phyloP scores from a whole-genome alignment of 78 protist species.

The Parvularia atlantis region DNA sequence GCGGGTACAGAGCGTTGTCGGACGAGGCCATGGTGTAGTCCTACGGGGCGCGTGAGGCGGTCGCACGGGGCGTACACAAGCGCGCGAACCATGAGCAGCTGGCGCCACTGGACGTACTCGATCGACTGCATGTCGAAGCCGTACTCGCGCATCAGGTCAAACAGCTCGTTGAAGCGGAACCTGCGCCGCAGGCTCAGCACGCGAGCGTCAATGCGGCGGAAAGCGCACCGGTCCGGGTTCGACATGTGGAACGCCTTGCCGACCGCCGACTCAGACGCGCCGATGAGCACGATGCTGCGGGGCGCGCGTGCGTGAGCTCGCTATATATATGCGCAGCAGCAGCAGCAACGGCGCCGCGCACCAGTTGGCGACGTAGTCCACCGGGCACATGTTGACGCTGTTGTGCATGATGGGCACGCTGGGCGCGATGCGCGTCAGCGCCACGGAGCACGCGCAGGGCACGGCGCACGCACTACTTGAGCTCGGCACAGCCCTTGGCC shows the following conservation, averaged over 20 bases:
- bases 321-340: too few relatives aligned
- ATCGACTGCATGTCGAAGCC: not conserved
- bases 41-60: too few relatives aligned
- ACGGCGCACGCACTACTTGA: too few relatives aligned
- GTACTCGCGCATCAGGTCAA: not conserved
- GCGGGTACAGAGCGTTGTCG: slow-evolving; percentile 25
- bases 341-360: too few relatives aligned
- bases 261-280: not conserved
- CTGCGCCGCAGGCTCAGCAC: too few relatives aligned
- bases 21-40: too few relatives aligned
- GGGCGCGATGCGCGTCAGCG: not conserved
- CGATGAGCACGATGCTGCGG: slow-evolving; percentile 16
- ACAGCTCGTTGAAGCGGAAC: slow-evolving; percentile 11
- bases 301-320: too few relatives aligned
- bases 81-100: not conserved
- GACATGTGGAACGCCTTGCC: slow-evolving; percentile 12
- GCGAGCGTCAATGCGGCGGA: too few relatives aligned
- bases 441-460: slow-evolving; percentile 7
- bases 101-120: slow-evolving; percentile 23
- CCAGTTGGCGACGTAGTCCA: slow-evolving; percentile 43
- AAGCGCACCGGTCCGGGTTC: slow-evolving; percentile 24
- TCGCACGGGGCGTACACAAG: not conserved
- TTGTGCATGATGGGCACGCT: slow-evolving; percentile 5
- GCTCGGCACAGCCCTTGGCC: slow-evolving; percentile 55
- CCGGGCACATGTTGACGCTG: slow-evolving; percentile 45